Evolutionary conservation across 805 yeast species (phyloP), one percentile per base, ranked within the genome.

Genomic region (Metschnikowia proteae): DNA sequence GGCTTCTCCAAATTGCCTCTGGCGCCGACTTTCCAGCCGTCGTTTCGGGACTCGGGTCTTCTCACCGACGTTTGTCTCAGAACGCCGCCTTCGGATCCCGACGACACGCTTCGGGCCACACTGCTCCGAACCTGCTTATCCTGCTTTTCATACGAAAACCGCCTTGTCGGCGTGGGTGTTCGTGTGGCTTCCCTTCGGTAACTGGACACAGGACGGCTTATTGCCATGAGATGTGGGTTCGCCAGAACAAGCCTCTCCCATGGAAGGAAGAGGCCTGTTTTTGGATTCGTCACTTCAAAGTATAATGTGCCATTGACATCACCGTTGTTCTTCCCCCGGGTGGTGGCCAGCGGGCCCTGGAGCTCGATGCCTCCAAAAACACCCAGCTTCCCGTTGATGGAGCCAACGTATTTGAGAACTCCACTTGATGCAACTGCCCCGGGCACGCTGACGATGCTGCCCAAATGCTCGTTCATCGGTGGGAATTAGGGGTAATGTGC

Each of bases 361-460:
- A 92, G 70, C 63, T 92, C 97, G 5, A 92, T 76, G 2, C 99
- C 99, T 4, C 91, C 96, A 70, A 83, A 92, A 8, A 75, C 72
- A 0, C 96, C 96, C 33, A 54, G 51, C 60, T 87, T 88, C 23
- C 84, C 84, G 23, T 82, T 78, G 13, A 92, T 88, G 2, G 76
- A 66, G 1, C 97, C 99, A 22, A 83, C 73, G 64, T 78, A 91
- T 50, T 82, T 74, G 45, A 91, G 68, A 8, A 82, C 71, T 1
- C 91, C 97, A 36, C 70, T 67, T 3, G 74, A 75, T 25, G 87
- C 82, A 9, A 86, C 82, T 29, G 54, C 37, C 7, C 86, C 87
- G 0, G 96, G 95, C 1, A 85, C 74, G 39, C 67, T 65, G 22
- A 80, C 65, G 47, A 62, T 54, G 8, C 63, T 54, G 4, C 73